Base-by-base conservation (phyloP, 495 filamentous ascomycete species). In the Barbatosphaeria neglecta region DNA sequence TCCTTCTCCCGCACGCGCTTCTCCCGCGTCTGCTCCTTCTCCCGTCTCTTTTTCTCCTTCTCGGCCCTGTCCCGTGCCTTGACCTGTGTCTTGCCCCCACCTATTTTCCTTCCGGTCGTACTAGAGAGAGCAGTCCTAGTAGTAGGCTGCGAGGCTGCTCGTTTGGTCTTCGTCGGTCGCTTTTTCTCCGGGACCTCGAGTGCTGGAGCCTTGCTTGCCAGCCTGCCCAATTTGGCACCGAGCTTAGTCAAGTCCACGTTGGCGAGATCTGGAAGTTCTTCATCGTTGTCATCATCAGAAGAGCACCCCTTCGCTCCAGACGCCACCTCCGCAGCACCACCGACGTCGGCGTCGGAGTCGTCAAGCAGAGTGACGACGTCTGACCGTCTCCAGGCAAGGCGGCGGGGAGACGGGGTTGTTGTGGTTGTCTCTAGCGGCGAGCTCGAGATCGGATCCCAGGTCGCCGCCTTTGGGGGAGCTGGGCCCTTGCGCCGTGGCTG, bases 1-100 rank as follows among this genome's bases (percentile, higher is more conserved):
- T 82, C 74, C 56, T 83, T 90, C 54, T 86, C 77, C 38, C 63
- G 66, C 1, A 72, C 76, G 54, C 75, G 80, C 44, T 82, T 73
- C 53, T 76, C 76, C 51, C 81, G 64, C 53, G 68, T 59, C 64
- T 71, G 58, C 68, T 77, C 49, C 66, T 73, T 68, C 58, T 78
- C 58, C 47, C 58, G 18, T 46, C 62, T 55, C 63, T 78, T 62
- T 45, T 66, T 68, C 33, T 78, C 76, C 57, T 62, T 71, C 15
- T 78, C 77, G 0, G 73, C 77, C 33, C 82, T 79, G 49, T 70
- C 66, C 33, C 65, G 54, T 35, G 55, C 59, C 37, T 48, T 66
- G 22, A 67, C 61, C 11, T 41, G 55, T 4, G 54, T 55, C 33
- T 53, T 63, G 33, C 73, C 67, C 11, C 58, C 53, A 11, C 61